These are phyloP conservation scores for Pyrenophora graminea DNA, from an alignment of 2,329 filamentous ascomycete genomes.

Conservation along the genomic window DNA sequence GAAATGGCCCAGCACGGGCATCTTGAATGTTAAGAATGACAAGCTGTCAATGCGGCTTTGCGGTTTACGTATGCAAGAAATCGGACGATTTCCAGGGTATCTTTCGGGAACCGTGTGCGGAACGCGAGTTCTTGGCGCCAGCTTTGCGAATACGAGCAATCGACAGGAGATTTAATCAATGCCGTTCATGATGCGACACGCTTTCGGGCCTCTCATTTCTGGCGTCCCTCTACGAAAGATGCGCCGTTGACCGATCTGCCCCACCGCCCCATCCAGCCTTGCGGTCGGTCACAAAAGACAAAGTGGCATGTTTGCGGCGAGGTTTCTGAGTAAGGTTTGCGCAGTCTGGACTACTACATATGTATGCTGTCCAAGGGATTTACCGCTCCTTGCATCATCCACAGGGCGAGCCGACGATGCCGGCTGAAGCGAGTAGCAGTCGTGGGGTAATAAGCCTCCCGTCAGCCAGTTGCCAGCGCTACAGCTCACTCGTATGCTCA, in stretches of 20 bases:
- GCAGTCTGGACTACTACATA: too few species aligned
- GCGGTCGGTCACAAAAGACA: too few species aligned
- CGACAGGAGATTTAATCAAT: too few species aligned
- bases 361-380: not conserved
- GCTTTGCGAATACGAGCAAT: too few species aligned
- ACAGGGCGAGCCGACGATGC: slow-evolving; percentile 11
- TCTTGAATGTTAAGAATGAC: not conserved
- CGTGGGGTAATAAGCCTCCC: slow-evolving; percentile 14
- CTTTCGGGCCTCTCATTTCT: too few species aligned
- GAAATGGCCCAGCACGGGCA: too few species aligned
- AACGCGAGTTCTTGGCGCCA: not conserved
- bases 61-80: not conserved
- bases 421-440: slow-evolving; percentile 12
- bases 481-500: slow-evolving; percentile 1
- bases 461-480: slow-evolving; percentile 14
- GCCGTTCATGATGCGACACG: too few species aligned
- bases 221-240: too few species aligned
- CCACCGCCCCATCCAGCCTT: slow-evolving; percentile 4
- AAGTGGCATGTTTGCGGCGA: too few species aligned
- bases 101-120: not conserved
- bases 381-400: not conserved
- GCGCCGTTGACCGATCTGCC: slow-evolving; percentile 3
- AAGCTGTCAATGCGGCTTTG: not conserved
- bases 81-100: too few species aligned
- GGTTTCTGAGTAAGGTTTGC: too few species aligned